A percentile compares a stretch with the other conserved stretches of the same genome.
Evolutionary conservation across 164 flowering plant species (phyloP).

Genomic region (Pachysandra terminalis): DNA sequence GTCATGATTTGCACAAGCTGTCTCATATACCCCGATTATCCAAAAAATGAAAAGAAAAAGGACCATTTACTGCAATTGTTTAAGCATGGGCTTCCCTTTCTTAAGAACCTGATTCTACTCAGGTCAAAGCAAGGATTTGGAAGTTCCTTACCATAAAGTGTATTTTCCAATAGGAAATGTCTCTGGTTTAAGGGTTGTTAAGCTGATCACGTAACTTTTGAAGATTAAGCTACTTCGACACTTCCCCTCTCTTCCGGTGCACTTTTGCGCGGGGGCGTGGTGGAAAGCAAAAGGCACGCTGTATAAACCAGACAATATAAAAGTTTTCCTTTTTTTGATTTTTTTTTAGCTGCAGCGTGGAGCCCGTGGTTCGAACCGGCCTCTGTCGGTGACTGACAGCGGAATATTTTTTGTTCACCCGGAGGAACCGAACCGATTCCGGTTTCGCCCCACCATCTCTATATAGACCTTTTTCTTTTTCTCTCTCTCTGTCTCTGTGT

Average conservation of each 20-base stretch:
- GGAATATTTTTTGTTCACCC: conserved; percentile 2
- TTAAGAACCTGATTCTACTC: not conserved
- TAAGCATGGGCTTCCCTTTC: not conserved
- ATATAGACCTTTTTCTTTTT: not conserved
- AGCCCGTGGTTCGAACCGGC: conserved; percentile 6
- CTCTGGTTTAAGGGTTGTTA: not conserved
- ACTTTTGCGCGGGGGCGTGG: too few species aligned
- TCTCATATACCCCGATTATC: too few species aligned
- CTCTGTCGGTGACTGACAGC: conserved; percentile 7
- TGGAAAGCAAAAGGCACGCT: too few species aligned
- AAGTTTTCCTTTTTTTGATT: too few species aligned
- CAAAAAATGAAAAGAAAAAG: too few species aligned
- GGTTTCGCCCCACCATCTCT: conserved; percentile 6
- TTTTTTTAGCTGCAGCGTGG: not conserved
- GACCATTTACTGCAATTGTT: too few species aligned
- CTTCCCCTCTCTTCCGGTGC: too few species aligned
- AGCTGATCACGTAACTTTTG: too few species aligned
- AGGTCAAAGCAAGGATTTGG: not conserved
- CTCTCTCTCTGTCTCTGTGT: conserved; percentile 9
- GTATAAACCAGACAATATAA: too few species aligned
- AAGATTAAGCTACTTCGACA: too few species aligned
- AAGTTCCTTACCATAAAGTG: not conserved
- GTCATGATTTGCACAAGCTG: too few species aligned
- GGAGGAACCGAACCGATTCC: not conserved
- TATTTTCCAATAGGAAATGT: not conserved